Conservation (phyloP, 495 filamentous ascomycete species). For the Astrothelium macrocarpum region DNA sequence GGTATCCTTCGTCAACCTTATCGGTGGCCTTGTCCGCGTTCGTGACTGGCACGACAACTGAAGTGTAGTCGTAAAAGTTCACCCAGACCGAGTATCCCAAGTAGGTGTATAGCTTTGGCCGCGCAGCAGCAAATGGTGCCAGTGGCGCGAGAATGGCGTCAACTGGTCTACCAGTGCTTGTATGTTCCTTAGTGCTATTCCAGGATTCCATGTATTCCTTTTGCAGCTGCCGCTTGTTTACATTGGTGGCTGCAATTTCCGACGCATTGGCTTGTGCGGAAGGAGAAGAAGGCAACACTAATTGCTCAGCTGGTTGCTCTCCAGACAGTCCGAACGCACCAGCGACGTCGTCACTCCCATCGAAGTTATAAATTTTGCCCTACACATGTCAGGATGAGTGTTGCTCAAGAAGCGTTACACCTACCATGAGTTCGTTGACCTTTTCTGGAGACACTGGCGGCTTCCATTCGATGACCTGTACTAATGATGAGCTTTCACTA, state of each 20-base stretch:
- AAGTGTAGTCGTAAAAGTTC: conserved; percentile 51
- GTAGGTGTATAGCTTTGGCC: conserved; percentile 39
- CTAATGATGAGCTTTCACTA: not conserved
- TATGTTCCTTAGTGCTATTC: conserved; percentile 47
- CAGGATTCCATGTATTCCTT: conserved; percentile 62
- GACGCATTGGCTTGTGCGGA: conserved; percentile 33
- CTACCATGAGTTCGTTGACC: conserved; percentile 17
- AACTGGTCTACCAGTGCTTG: conserved; percentile 48
- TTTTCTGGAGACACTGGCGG: conserved; percentile 41
- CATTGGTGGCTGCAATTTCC: conserved; percentile 45
- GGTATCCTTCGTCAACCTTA: conserved; percentile 31
- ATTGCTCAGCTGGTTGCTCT: conserved; percentile 39
- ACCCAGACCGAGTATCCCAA: conserved; percentile 45
- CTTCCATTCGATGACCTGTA: conserved; percentile 47
- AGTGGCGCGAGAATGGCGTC: conserved; percentile 49
- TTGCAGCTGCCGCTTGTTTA: conserved; percentile 49
- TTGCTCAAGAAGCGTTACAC: conserved; percentile 14
- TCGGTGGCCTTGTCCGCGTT: conserved; percentile 46
- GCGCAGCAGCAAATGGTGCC: conserved; percentile 51
- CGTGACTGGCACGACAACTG: conserved; percentile 49
- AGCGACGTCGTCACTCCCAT: conserved; percentile 38
- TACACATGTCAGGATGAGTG: conserved; percentile 6
- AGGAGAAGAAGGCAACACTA: conserved; percentile 26
- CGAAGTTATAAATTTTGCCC: conserved; percentile 40
- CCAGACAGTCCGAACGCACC: conserved; percentile 46